Evolutionary conservation across 441 rosid species (phyloP).

Genomic region (Gossypium gossypioides): DNA sequence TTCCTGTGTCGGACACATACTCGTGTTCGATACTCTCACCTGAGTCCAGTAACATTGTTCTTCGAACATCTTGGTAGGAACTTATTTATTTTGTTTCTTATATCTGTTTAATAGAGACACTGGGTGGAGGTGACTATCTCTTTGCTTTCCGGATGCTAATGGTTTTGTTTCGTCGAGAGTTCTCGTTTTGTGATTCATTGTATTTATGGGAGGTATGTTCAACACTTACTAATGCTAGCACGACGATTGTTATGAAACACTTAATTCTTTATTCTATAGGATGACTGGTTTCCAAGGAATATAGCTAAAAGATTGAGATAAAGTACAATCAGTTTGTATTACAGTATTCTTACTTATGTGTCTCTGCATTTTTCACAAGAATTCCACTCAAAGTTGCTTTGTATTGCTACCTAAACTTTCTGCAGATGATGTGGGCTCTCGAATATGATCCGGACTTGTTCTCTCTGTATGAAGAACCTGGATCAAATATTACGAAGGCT

Average conservation of each 20-base stretch:
- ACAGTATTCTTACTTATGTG: not conserved
- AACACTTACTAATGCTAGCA: slow-evolving; percentile 1
- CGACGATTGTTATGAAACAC: not conserved
- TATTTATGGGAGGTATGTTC: slow-evolving; percentile 94
- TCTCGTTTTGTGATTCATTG: slow-evolving; percentile 84
- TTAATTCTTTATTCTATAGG: not conserved
- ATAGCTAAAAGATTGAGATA: not conserved
- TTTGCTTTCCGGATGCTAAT: slow-evolving; percentile 95
- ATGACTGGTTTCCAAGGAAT: not conserved
- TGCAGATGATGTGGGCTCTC: slow-evolving; percentile 99
- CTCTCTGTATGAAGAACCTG: slow-evolving; percentile 51
- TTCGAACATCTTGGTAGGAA: not conserved
- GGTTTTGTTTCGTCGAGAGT: slow-evolving; percentile 95
- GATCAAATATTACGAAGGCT: slow-evolving; percentile 30
- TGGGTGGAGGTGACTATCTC: slow-evolving; percentile 95
- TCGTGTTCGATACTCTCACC: not conserved
- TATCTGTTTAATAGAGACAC: slow-evolving; percentile 44
- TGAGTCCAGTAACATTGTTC: not conserved
- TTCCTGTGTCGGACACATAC: not conserved
- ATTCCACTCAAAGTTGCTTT: not conserved
- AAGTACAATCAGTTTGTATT: not conserved
- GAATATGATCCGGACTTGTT: slow-evolving; percentile 84
- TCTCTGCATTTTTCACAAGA: not conserved
- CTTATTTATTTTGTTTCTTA: slow-evolving; percentile 9
- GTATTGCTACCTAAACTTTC: slow-evolving; percentile 9